Evolutionary conservation across 2,329 filamentous ascomycete species (phyloP), one percentile per base, ranked within the genome.

Genomic region (Trichoderma gracile): DNA sequence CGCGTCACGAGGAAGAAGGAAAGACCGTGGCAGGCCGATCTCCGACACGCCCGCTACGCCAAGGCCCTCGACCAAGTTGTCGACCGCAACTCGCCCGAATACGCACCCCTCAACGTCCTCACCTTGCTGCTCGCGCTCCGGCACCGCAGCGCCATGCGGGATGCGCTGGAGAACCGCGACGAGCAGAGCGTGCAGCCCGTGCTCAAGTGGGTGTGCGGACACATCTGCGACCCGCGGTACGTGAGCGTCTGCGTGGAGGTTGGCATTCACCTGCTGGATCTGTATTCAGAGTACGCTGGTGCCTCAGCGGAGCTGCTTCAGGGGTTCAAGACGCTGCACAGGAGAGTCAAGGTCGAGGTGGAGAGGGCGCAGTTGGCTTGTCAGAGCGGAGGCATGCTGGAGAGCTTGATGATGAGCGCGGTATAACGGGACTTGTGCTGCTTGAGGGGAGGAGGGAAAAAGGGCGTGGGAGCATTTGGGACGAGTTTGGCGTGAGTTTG

Each of bases 321-420:
- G 56, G 82, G 88, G 55, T 87, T 98, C 71, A 83, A 86, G 70
- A 82, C 81, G 55, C 80, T 97, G 68, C 87, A 90, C 73, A 80
- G 83, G 52, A 82, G 88, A 45, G 94, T 98, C 21, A 84, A 86
- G 67, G 80, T 85, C 46, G 91, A 95, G 75, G 89, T 93, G 12
- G 92, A 96, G 76, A 87, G 89, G 72, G 91, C 92, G 23, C 91
- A 97, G 77, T 84, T 90, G 73, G 93, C 94, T 2, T 89, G 86
- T 70, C 87, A 90, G 78, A 93, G 92, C 12, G 85, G 85, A 69
- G 95, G 94, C 2, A 97, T 98, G 93, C 78, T 98, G 68, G 91
- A 94, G 71, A 89, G 79, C 55, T 68, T 87, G 68, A 86, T 90
- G 68, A 68, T 73, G 55, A 73, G 74, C 45, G 68, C 66, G 40